Evolutionary conservation across 169 alveolate species (phyloP).

Genomic region (Amoebophrya sp.): DNA sequence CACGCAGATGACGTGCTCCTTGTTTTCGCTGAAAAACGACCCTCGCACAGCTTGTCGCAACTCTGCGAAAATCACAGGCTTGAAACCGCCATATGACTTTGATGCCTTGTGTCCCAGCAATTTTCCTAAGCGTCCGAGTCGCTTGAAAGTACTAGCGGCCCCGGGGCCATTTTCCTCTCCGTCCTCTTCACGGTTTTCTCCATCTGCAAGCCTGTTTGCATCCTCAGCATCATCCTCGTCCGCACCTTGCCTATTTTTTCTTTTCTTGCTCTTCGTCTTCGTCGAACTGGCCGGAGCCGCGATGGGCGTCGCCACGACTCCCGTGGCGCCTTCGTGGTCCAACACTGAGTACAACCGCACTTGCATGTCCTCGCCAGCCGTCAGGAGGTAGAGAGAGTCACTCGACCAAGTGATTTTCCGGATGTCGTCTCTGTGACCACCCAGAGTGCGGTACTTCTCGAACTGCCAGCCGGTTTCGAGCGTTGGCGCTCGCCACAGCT

Average conservation of each 20-base stretch:
- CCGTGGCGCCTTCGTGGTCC: neutral
- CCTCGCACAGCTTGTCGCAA: constrained; percentile 14
- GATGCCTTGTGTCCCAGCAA: neutral
- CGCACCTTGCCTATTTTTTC: too few relatives aligned
- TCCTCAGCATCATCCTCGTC: neutral
- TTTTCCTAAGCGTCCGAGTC: neutral
- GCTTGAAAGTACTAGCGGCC: neutral
- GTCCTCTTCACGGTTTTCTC: neutral
- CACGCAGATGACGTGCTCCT: neutral
- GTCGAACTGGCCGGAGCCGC: neutral
- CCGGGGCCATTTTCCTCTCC: neutral
- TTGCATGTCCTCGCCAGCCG: neutral
- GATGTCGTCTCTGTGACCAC: constrained; percentile 31
- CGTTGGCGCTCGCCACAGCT: constrained; percentile 19
- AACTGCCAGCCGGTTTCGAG: neutral
- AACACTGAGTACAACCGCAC: neutral
- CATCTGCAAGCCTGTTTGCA: neutral
- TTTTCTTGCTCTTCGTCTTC: neutral
- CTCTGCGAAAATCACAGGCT: neutral
- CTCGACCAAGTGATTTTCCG: neutral
- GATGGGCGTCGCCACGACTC: neutral
- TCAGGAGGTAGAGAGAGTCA: neutral
- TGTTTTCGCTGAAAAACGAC: neutral
- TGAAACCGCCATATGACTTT: neutral
- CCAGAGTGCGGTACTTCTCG: constrained; percentile 33